Evolutionary conservation across 2,329 filamentous ascomycete species (phyloP), one percentile per base, ranked within the genome.

Genomic region (Cercospora sojina): DNA sequence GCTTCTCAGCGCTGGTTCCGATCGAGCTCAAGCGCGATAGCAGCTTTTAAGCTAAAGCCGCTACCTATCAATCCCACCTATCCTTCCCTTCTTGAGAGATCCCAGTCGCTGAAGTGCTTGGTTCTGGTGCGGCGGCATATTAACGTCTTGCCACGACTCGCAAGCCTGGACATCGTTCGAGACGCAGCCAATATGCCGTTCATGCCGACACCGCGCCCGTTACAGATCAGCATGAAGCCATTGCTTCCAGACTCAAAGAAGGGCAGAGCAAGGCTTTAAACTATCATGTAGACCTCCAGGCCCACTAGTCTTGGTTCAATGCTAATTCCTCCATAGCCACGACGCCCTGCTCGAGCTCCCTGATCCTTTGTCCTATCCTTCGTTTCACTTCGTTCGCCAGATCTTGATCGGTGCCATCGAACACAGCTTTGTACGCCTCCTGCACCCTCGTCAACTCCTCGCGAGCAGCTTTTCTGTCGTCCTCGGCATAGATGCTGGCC

Each of bases 401-500:
- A 35, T 79, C 78, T 13, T 73, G 70, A 71, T 81, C 78, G 29
- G 72, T 67, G 6, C 80, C 79, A 31, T 80, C 78, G 5, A 85
- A 69, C 1, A 82, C 78, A 18, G 74, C 75, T 38, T 77, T 76
- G 66, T 83, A 86, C 10, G 79, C 82, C 59, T 80, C 78, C 67
- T 84, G 77, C 62, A 87, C 77, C 68, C 78, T 80, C 47, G 80
- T 79, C 63, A 87, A 71, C 69, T 85, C 85, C 72, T 85, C 83
- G 10, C 82, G 73, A 32, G 85, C 84, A 25, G 84, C 84, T 18
- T 80, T 81, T 4, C 85, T 77, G 67, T 87, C 84, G 27, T 84
- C 84, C 18, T 81, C 79, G 1, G 85, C 85, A 74, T 87, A 87
- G 32, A 85, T 81, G 10, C 83, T 84, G 65, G 83, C 82, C 76